These are phyloP conservation scores for Helminthosporium solani DNA, from an alignment of 2,329 filamentous ascomycete genomes.

Conservation along the genomic window DNA sequence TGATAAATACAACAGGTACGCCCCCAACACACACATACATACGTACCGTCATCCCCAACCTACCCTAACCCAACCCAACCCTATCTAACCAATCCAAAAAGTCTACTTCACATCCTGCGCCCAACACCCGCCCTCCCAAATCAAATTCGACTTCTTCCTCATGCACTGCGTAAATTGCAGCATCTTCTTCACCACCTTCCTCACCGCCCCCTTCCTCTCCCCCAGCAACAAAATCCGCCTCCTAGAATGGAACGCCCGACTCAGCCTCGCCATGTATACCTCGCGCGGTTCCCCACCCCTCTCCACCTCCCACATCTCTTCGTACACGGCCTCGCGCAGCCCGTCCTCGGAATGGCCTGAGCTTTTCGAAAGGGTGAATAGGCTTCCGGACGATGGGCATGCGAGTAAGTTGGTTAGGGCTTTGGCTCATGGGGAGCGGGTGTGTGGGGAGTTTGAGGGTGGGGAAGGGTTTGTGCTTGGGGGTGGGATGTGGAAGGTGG, in stretches of 20 bases:
- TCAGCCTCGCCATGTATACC: constrained; percentile 73
- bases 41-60: neutral
- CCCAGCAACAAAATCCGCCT: constrained; percentile 64
- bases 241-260: constrained; percentile 77
- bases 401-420: constrained; percentile 72
- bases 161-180: constrained; percentile 77
- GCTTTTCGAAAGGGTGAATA: constrained; percentile 49
- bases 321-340: constrained; percentile 57
- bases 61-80: neutral
- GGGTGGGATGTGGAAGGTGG: constrained; percentile 60
- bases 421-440: constrained; percentile 62
- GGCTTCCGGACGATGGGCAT: constrained; percentile 74
- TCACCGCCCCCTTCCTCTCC: constrained; percentile 61
- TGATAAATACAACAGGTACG: constrained; percentile 65
- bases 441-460: constrained; percentile 50
- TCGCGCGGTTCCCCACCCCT: constrained; percentile 66
- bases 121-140: constrained; percentile 55
- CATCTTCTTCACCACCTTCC: constrained; percentile 70
- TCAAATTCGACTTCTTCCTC: constrained; percentile 78
- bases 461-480: constrained; percentile 52
- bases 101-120: constrained; percentile 63
- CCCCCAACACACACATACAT: neutral
- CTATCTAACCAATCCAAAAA: neutral
- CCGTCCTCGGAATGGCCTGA: constrained; percentile 41
- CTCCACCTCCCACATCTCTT: constrained; percentile 57